Conservation (phyloP, 2,329 filamentous ascomycete species). For the Colletotrichum sp. region DNA sequence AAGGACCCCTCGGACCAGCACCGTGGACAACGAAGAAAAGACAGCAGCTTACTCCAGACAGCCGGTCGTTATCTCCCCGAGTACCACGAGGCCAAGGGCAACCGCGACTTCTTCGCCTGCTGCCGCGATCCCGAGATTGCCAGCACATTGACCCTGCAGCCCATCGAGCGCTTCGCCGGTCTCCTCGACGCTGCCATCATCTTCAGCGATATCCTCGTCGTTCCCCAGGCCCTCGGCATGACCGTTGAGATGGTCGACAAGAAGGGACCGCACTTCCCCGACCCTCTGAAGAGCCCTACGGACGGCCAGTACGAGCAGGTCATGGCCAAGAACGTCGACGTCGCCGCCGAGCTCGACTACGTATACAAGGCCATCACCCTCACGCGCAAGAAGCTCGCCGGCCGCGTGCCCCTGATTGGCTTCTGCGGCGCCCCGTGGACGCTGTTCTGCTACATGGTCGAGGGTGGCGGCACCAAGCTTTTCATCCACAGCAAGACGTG, state of each 20-base stretch:
- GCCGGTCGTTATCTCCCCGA: slow-evolving; percentile 97
- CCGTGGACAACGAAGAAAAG: not conserved
- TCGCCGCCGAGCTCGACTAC: slow-evolving; percentile 84
- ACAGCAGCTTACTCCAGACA: slow-evolving; percentile 38
- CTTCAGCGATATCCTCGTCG: slow-evolving; percentile 97
- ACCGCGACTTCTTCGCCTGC: slow-evolving; percentile 95
- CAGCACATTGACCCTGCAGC: slow-evolving; percentile 91
- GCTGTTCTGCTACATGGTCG: slow-evolving; percentile 97
- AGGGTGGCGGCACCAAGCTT: slow-evolving; percentile 94
- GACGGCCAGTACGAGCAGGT: slow-evolving; percentile 85
- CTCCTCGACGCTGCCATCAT: slow-evolving; percentile 97
- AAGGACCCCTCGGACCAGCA: slow-evolving; percentile 29
- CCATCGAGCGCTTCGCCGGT: slow-evolving; percentile 87
- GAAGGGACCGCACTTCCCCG: slow-evolving; percentile 93
- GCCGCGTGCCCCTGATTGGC: slow-evolving; percentile 89
- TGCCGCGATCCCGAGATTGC: slow-evolving; percentile 93
- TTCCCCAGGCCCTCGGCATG: slow-evolving; percentile 98
- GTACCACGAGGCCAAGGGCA: slow-evolving; percentile 94
- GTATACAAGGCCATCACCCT: slow-evolving; percentile 95
- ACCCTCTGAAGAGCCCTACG: slow-evolving; percentile 78
- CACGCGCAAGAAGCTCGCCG: slow-evolving; percentile 85
- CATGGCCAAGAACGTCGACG: slow-evolving; percentile 80
- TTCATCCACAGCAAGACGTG: slow-evolving; percentile 95
- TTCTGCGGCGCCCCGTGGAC: slow-evolving; percentile 99
- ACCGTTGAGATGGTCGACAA: slow-evolving; percentile 98